These are phyloP conservation scores for Fusarium citri DNA, from an alignment of 2,329 filamentous ascomycete genomes.

Conservation along the genomic window DNA sequence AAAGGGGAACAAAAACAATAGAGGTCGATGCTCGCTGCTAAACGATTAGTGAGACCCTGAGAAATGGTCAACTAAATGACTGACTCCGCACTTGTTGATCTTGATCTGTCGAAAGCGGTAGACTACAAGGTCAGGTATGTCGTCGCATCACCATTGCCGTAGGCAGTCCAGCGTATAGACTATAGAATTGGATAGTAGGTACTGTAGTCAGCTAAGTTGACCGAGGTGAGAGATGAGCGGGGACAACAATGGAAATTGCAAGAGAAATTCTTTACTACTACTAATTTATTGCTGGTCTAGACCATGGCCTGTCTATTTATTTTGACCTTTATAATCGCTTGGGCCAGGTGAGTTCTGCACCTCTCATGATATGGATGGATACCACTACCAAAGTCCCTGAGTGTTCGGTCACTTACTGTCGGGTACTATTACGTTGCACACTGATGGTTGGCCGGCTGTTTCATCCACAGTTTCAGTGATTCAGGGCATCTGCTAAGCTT, in stretches of 20 bases:
- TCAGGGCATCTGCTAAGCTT: constrained; percentile 4
- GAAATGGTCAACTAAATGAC: constrained; percentile 10
- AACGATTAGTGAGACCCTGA: constrained; percentile 23
- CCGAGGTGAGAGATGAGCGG: constrained; percentile 10
- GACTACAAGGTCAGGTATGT: constrained; percentile 6
- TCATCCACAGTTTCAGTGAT: constrained; percentile 22
- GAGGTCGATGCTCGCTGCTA: constrained; percentile 14
- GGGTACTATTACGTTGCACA: not conserved
- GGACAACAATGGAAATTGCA: not conserved
- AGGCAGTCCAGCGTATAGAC: not conserved
- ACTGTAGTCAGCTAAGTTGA: constrained; percentile 1
- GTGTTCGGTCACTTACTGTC: not conserved
- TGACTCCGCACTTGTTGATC: not conserved
- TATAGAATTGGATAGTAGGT: not conserved
- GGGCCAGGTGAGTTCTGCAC: constrained; percentile 6
- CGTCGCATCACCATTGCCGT: constrained; percentile 18
- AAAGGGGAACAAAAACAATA: constrained; percentile 10
- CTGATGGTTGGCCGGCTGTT: constrained; percentile 16
- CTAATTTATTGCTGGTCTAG: not conserved
- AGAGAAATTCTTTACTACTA: constrained; percentile 1
- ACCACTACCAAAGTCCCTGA: constrained; percentile 4
- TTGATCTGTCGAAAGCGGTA: constrained; percentile 20
- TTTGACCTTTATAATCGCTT: not conserved
- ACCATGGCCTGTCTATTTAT: not conserved
- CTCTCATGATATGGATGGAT: constrained; percentile 1